phyloP scores from a whole-genome alignment of 1,284 basidiomycete species.

The Sporisorium sorghi region DNA sequence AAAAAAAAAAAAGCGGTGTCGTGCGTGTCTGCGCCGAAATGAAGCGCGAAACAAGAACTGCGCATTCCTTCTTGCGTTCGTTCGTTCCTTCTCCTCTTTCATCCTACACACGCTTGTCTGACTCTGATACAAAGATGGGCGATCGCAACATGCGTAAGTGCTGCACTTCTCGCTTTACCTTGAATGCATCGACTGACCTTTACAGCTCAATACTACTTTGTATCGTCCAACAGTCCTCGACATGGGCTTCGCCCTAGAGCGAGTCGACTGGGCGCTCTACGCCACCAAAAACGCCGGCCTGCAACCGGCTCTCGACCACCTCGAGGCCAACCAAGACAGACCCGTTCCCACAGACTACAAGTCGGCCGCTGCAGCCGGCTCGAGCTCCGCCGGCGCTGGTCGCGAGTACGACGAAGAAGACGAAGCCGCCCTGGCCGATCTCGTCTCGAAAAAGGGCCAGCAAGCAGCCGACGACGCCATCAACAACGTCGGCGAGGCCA shows the following conservation, averaged over 20 bases:
- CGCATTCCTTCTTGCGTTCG: slow-evolving; percentile 9
- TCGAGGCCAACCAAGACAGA: slow-evolving; percentile 63
- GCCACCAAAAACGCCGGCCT: slow-evolving; percentile 57
- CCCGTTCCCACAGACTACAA: slow-evolving; percentile 58
- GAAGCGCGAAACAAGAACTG: slow-evolving; percentile 7
- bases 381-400: slow-evolving; percentile 20
- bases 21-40: slow-evolving; percentile 21
- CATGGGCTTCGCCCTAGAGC: slow-evolving; percentile 66
- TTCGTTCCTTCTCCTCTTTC: neutral
- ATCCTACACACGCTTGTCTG: neutral
- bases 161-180: neutral
- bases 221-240: slow-evolving; percentile 50
- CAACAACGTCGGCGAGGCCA: slow-evolving; percentile 50
- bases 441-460: slow-evolving; percentile 55
- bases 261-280: slow-evolving; percentile 67
- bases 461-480: slow-evolving; percentile 52
- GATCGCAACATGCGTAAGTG: slow-evolving; percentile 44
- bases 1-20: slow-evolving; percentile 24
- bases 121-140: slow-evolving; percentile 31
- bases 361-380: slow-evolving; percentile 16
- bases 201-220: neutral
- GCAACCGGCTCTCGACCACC: slow-evolving; percentile 66
- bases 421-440: slow-evolving; percentile 55
- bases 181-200: slow-evolving; percentile 1
- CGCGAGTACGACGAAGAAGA: slow-evolving; percentile 62